phyloP scores from a whole-genome alignment of 257 asterid genomes.

The Gentiana macrophylla region DNA sequence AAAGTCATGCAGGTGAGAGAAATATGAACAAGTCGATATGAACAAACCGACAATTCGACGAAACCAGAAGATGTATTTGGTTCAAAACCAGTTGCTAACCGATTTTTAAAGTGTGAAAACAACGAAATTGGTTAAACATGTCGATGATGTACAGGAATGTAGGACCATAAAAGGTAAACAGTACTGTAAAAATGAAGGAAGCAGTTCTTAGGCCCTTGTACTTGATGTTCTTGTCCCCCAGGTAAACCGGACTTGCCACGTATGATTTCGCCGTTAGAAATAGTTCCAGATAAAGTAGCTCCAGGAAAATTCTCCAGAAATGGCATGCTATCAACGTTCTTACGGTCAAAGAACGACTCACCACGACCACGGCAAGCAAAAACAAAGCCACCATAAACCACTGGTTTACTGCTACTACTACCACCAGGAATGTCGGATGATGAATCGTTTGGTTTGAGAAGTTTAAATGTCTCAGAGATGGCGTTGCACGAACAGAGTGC shows the following conservation, averaged over 20 bases:
- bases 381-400: constrained; percentile 60
- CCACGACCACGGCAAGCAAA: constrained; percentile 76
- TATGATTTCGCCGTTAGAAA: constrained; percentile 62
- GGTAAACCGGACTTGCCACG: constrained; percentile 34
- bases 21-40: too few relatives aligned
- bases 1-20: too few relatives aligned
- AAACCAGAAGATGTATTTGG: too few relatives aligned
- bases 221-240: constrained; percentile 27
- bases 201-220: constrained; percentile 24
- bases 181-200: constrained; percentile 42
- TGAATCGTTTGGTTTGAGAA: constrained; percentile 23
- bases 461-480: constrained; percentile 29
- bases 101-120: too few relatives aligned
- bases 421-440: neutral
- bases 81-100: too few relatives aligned
- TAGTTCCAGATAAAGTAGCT: constrained; percentile 56
- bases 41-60: too few relatives aligned
- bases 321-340: constrained; percentile 39
- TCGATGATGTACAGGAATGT: constrained; percentile 21
- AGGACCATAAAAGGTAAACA: constrained; percentile 57
- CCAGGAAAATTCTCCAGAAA: constrained; percentile 65
- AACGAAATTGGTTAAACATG: neutral
- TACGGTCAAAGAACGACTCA: constrained; percentile 41
- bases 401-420: constrained; percentile 13
- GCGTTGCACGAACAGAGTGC: constrained; percentile 33